Evolutionary conservation across 768 basidiomycete species (phyloP).

Genomic region (Dentipellis fragilis): DNA sequence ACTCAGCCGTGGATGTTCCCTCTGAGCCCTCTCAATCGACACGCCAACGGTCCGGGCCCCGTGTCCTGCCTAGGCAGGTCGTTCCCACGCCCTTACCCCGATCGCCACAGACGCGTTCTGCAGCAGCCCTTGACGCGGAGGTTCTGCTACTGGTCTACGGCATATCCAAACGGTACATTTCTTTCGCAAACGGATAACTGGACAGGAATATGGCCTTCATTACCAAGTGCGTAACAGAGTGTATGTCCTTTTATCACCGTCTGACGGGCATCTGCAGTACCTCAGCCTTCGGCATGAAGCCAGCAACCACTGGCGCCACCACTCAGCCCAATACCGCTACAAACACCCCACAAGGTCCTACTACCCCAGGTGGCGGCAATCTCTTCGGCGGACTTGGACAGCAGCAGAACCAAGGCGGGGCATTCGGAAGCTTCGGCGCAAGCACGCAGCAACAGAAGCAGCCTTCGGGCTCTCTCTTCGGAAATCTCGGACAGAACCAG

Average conservation of each 20-base stretch:
- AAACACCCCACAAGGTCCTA: not conserved
- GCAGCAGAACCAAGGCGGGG: not conserved
- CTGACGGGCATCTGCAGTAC: not conserved
- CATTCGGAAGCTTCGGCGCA: slow-evolving; percentile 8
- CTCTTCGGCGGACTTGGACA: not conserved
- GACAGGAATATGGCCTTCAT: too few species aligned
- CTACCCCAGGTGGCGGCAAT: not conserved
- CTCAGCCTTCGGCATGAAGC: slow-evolving; percentile 32
- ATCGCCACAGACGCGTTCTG: not conserved
- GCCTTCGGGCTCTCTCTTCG: slow-evolving; percentile 19
- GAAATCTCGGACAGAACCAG: slow-evolving; percentile 14
- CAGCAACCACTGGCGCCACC: slow-evolving; percentile 17
- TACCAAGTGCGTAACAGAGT: too few species aligned
- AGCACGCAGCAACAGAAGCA: slow-evolving; percentile 19
- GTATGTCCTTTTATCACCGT: too few species aligned
- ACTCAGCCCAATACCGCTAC: not conserved
- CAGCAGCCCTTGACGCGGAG: too few species aligned
- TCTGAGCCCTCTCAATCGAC: not conserved
- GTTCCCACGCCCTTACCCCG: not conserved
- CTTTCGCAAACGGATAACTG: too few species aligned
- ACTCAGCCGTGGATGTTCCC: not conserved
- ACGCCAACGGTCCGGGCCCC: not conserved
- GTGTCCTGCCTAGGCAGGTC: not conserved
- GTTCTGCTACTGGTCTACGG: too few species aligned
- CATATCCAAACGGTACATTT: too few species aligned